These are phyloP conservation scores for Sporothrix variecibatus DNA, from an alignment of 2,329 filamentous ascomycete genomes.

Conservation along the genomic window DNA sequence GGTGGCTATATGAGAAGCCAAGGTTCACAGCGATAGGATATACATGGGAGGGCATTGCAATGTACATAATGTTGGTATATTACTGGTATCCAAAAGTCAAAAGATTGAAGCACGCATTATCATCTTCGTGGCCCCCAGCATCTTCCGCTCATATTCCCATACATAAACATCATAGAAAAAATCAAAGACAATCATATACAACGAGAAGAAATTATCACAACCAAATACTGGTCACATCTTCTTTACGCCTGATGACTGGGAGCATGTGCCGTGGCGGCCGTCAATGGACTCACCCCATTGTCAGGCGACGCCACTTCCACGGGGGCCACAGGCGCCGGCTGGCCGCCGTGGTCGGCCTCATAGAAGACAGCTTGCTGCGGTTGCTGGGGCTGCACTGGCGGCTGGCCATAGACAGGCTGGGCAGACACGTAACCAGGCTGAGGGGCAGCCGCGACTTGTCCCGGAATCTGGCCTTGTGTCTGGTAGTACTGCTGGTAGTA, in stretches of 20 bases:
- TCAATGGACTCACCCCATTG: background rate
- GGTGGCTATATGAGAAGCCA: background rate
- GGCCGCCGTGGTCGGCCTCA: background rate
- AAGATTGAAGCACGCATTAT: background rate
- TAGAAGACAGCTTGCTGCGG: conserved; percentile 1
- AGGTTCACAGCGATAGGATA: background rate
- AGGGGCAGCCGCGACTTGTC: background rate
- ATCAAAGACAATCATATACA: background rate
- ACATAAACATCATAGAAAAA: background rate
- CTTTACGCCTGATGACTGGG: background rate
- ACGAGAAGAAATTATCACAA: background rate
- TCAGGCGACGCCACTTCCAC: background rate
- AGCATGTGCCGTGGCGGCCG: background rate
- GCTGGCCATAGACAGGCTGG: conserved; percentile 21
- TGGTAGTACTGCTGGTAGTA: conserved; percentile 20
- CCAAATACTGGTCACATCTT: background rate
- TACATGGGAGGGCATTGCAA: too few relatives aligned
- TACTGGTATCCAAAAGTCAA: background rate
- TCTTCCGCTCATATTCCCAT: background rate
- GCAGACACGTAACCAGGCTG: background rate
- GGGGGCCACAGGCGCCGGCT: background rate
- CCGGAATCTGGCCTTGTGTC: background rate
- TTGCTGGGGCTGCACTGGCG: conserved; percentile 5
- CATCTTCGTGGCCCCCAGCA: too few relatives aligned
- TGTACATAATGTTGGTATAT: background rate